Evolutionary conservation across 768 basidiomycete genomes (phyloP), one percentile per base, ranked within the genome.

Genomic region (Strobilomyces confusus): DNA sequence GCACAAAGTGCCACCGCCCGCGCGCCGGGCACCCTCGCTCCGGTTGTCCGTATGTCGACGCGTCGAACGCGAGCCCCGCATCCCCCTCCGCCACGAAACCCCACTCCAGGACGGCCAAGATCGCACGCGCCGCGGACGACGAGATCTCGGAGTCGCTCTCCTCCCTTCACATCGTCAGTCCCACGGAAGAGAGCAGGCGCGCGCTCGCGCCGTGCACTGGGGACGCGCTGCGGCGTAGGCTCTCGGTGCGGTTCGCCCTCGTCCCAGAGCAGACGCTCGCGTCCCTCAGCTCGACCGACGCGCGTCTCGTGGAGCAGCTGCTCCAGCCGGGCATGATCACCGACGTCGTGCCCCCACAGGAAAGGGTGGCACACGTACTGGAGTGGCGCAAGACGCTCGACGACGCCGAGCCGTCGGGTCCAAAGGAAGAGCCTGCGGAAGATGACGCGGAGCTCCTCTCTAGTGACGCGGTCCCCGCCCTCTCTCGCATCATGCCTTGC

Each of bases 1-100:
- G 83, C 66, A 75, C 69, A 41, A 79, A 78, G 59, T 86, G 84
- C 65, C 71, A 73, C 49, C 77, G 76, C 22, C 80, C 81, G 0
- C 73, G 75, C 49, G 73, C 71, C 23, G 83, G 83, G 0, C 84
- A 86, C 61, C 84, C 84, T 17, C 80, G 83, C 42, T 79, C 80
- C 0, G 82, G 83, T 11, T 85, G 84, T 60, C 81, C 82, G 1
- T 76, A 69, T 51, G 66, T 63, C 20, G 73, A 75, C 41, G 65
- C 73, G 36, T 55, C 58, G 0, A 37, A 57, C 8, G 11, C 38
- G n/a, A 59, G 34, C 15, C 62, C 59, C 5, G 36, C 56, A 5
- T 60, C 67, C 7, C 53, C 63, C 11, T 55, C 59, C 30, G 23
- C 54, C 37, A 51, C 36, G 17, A 52, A 48, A 42, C n/a, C 54